Base-by-base conservation (phyloP, 2,329 filamentous ascomycete species). In the Colletotrichum salicis region DNA sequence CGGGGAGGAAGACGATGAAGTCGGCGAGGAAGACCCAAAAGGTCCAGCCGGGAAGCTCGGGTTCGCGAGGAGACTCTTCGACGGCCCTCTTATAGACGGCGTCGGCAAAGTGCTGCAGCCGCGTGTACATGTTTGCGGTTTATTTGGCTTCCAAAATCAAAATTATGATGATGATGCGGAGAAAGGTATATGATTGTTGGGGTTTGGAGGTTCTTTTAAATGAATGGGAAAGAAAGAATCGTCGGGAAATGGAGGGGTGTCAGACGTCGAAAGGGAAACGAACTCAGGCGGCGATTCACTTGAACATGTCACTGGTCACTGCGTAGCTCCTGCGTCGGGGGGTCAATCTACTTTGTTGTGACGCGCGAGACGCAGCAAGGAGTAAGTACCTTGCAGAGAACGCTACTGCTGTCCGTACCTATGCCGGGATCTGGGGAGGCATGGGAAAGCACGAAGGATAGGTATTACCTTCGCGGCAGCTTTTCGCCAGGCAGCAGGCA, bases 1-100 rank as follows among this genome's bases (percentile, higher is more conserved):
- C 24, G 45, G 86, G 86, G 12, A 87, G 64, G 74, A 88, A 84
- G 71, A 87, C 61, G 41, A 88, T 33, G 56, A 84, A 64, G 73
- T 87, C 79, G 63, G 80, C 64, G 22, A 85, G 66, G 58, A 85
- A 59, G 68, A 88, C 72, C 52, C 77, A 73, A 72, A 74, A 78
- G n/a, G 82, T 78, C 84, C 84, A 86, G n/a, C 75, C 73, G 22
- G 83, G 84, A 65, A 82, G 76, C 73, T 82, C 72, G 59, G 75
- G 73, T 48, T 75, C 54, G 52, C 64, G 64, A 48, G 78, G 72
- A 63, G 76, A 76, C 65, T 74, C 75, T 33, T 77, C 71, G 63
- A 80, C 75, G 70, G 79, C 83, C 74, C 85, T 80, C 77, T 79
- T 83, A 68, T 77, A 79, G 64, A 74, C 52, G 45, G 64, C 64